Percentiles rank a stretch among this genome's conserved stretches.
Conservation (phyloP, 495 filamentous ascomycete species). For the Letharia columbiana region DNA sequence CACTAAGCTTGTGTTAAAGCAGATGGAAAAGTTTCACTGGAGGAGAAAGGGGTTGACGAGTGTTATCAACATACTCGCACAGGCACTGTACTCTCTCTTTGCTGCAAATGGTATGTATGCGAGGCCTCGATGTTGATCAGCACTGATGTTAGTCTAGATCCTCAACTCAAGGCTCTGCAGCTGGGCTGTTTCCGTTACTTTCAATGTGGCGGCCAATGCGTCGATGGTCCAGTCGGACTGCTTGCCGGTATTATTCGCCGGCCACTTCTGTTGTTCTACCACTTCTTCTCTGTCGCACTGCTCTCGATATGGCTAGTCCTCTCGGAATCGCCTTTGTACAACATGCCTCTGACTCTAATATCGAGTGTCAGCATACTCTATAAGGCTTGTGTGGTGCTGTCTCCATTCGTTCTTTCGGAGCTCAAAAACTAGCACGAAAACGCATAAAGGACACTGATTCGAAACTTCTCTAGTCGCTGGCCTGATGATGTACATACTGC, state of each 20-base stretch:
- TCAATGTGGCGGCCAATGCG: conserved; percentile 58
- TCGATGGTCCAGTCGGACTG: conserved; percentile 70
- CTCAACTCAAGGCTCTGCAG: conserved; percentile 70
- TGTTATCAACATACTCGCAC: conserved; percentile 93
- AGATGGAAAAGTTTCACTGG: conserved; percentile 81
- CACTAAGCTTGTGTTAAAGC: conserved; percentile 49
- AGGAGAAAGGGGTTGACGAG: conserved; percentile 66
- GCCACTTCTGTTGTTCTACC: conserved; percentile 72
- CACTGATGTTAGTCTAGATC: conserved; percentile 37
- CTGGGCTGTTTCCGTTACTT: conserved; percentile 93
- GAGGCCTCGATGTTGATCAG: background rate
- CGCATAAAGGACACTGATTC: background rate
- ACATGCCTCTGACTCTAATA: conserved; percentile 50
- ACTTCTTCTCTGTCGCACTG: conserved; percentile 92
- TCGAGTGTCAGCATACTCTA: conserved; percentile 63
- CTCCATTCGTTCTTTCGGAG: conserved; percentile 71
- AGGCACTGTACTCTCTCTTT: conserved; percentile 84
- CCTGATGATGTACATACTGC: background rate
- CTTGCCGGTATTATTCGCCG: conserved; percentile 74
- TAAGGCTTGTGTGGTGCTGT: conserved; percentile 81
- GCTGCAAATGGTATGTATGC: conserved; percentile 59
- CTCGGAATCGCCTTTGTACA: conserved; percentile 44
- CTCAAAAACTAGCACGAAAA: conserved; percentile 24
- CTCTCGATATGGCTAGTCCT: conserved; percentile 76
- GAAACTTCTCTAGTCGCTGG: background rate